phyloP scores from a whole-genome alignment of 441 rosid genomes.

The Geranium incanum region DNA sequence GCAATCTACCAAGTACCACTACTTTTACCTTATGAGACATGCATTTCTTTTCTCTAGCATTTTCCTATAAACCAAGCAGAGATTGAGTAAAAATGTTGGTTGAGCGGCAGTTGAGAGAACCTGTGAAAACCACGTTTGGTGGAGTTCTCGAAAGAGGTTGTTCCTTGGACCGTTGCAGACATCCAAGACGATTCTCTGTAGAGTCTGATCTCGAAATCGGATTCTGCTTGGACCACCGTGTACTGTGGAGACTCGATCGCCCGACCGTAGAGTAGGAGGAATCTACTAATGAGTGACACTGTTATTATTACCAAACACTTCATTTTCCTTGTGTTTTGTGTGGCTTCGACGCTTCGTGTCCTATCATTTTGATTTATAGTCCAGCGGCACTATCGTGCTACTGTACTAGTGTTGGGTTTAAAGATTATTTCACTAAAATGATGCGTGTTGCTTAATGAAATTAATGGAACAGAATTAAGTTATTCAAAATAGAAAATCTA shows the following conservation, averaged over 20 bases:
- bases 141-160: slow-evolving; percentile 32
- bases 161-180: slow-evolving; percentile 35
- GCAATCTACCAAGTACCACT: background rate
- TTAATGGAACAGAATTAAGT: no score
- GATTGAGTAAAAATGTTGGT: background rate
- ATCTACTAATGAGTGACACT: slow-evolving; percentile 7
- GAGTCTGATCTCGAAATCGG: slow-evolving; percentile 41
- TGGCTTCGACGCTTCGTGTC: background rate
- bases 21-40: background rate
- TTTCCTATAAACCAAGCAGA: slow-evolving; percentile 5
- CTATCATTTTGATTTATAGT: background rate
- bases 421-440: no score
- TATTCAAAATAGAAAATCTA: no score
- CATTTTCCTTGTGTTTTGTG: background rate
- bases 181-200: slow-evolving; percentile 29
- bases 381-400: no score
- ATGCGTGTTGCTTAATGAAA: no score
- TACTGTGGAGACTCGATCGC: slow-evolving; percentile 37
- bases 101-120: slow-evolving; percentile 13
- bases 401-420: no score
- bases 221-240: slow-evolving; percentile 22
- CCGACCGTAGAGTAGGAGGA: slow-evolving; percentile 12
- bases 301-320: slow-evolving; percentile 4
- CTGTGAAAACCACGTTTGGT: slow-evolving; percentile 45
- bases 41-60: slow-evolving; percentile 2